These are phyloP conservation scores for Bremia lactucae DNA, from an alignment of 352 stramenopile species.

Conservation along the genomic window DNA sequence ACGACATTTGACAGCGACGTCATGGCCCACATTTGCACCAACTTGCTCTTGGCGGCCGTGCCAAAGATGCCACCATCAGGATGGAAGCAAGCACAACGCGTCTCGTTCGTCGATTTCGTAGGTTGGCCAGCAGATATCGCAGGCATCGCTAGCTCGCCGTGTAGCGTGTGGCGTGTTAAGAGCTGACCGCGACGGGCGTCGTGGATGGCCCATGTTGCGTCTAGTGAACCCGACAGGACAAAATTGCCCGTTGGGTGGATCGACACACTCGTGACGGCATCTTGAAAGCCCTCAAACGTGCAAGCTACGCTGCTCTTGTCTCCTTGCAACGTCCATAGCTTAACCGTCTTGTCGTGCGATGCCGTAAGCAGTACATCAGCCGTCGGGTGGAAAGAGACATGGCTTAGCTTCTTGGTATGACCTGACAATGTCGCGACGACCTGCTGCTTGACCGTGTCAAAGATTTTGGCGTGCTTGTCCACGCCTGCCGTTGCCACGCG, in stretches of 20 bases:
- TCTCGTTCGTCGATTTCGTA: constrained; percentile 27
- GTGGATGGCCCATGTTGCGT: constrained; percentile 79
- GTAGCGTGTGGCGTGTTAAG: constrained; percentile 34
- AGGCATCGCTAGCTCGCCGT: constrained; percentile 32
- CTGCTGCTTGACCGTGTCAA: constrained; percentile 61
- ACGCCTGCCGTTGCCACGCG: constrained; percentile 61
- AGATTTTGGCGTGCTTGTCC: constrained; percentile 79
- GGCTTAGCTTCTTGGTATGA: constrained; percentile 80
- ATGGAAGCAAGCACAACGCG: constrained; percentile 72
- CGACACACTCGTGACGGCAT: constrained; percentile 48
- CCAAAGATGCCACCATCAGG: constrained; percentile 92
- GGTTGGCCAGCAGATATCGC: constrained; percentile 9
- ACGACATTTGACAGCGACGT: constrained; percentile 74
- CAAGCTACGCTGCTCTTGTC: constrained; percentile 44
- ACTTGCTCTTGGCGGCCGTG: constrained; percentile 42
- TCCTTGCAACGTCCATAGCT: constrained; percentile 49
- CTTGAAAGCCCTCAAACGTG: constrained; percentile 48
- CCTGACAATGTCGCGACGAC: constrained; percentile 64
- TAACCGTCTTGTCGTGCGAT: constrained; percentile 74
- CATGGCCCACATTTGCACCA: constrained; percentile 90
- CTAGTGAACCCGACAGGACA: constrained; percentile 59
- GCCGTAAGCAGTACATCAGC: constrained; percentile 59
- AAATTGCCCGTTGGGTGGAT: constrained; percentile 82
- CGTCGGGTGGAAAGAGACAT: constrained; percentile 63
- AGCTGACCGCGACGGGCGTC: constrained; percentile 58